Base-by-base conservation (phyloP, 1,139 yeast species). In the Taphrina deformans region DNA sequence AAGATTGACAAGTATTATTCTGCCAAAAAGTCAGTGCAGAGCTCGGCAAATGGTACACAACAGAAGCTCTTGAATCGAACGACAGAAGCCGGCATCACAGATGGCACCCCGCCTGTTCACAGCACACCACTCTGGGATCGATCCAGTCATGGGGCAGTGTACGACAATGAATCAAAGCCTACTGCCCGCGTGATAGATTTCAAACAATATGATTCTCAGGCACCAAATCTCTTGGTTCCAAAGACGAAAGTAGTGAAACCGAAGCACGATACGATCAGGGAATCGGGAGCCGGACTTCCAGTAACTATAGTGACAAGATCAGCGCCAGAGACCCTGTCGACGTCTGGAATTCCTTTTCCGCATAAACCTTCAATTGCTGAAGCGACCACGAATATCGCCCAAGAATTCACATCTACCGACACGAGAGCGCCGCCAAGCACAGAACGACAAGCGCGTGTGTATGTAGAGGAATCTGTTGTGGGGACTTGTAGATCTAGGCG, bases 151-250 rank as follows among this genome's bases (percentile, higher is more conserved):
- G 14, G 16, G 21, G 35, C 53, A 10, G 16, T 26, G 12, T 1
- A 10, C 9, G 33, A 24, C n/a, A 44, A 21, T 9, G 48, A 7
- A 27, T 21, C 53, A 9, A 51, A 51, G 33, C 55, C 55, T 6
- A 53, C 58, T 10, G 58, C 58, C 23, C 45, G 58, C 18, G 10
- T 53, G 24, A 53, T 53, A 7, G 58, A 53, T 31, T 53, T 53
- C 23, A 29, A 18, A 12, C 41, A 53, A 23, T 53, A 23, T 40
- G 48, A 53, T 4, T 38, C 58, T 14, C 58, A 53, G 16, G 55
- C 44, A 14, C 55, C 55, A 2, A n/a, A n/a, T n/a, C n/a, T n/a
- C n/a, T n/a, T n/a, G n/a, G n/a, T n/a, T n/a, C n/a, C n/a, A n/a
- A n/a, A n/a, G n/a, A n/a, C n/a, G n/a, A n/a, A n/a, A n/a, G n/a